Conservation (phyloP, 2,329 filamentous ascomycete genomes). For the Aspergillus vadensis region DNA sequence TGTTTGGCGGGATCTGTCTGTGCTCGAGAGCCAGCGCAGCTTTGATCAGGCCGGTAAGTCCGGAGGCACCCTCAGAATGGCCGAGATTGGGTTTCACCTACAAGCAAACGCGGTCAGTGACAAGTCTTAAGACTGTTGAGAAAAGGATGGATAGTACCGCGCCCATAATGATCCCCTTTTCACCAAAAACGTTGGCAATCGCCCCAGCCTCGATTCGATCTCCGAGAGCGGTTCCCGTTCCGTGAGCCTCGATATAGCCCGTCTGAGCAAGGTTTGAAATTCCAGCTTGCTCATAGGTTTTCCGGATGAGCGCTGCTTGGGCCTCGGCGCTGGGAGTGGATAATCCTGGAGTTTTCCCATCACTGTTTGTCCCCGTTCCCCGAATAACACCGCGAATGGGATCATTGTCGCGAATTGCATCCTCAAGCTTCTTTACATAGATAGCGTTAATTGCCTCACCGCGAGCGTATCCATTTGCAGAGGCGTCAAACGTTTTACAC, state of each 20-base stretch:
- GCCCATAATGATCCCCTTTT: too few relatives aligned
- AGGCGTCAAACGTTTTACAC: conserved; percentile 29
- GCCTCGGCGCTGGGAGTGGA: background rate
- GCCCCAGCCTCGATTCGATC: conserved; percentile 30
- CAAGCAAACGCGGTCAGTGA: too few relatives aligned
- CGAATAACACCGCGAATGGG: conserved; percentile 33
- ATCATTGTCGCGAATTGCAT: conserved; percentile 32
- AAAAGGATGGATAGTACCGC: too few relatives aligned
- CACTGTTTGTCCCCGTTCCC: conserved; percentile 22
- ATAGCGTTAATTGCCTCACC: conserved; percentile 36
- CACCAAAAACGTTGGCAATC: conserved; percentile 23
- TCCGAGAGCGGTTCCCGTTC: conserved; percentile 40
- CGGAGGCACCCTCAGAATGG: too few relatives aligned
- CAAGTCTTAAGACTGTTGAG: too few relatives aligned
- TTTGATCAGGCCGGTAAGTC: too few relatives aligned
- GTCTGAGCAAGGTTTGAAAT: conserved; percentile 29
- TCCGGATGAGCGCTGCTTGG: conserved; percentile 8
- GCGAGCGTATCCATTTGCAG: conserved; percentile 33
- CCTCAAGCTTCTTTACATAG: conserved; percentile 28
- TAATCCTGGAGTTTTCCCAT: conserved; percentile 23
- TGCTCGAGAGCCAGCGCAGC: too few relatives aligned
- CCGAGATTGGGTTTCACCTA: too few relatives aligned
- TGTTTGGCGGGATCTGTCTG: too few relatives aligned
- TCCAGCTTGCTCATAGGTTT: conserved; percentile 23
- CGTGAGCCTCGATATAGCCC: conserved; percentile 45